These are phyloP conservation scores for Cetradonia linearis DNA, from an alignment of 495 filamentous ascomycete genomes.

Conservation along the genomic window DNA sequence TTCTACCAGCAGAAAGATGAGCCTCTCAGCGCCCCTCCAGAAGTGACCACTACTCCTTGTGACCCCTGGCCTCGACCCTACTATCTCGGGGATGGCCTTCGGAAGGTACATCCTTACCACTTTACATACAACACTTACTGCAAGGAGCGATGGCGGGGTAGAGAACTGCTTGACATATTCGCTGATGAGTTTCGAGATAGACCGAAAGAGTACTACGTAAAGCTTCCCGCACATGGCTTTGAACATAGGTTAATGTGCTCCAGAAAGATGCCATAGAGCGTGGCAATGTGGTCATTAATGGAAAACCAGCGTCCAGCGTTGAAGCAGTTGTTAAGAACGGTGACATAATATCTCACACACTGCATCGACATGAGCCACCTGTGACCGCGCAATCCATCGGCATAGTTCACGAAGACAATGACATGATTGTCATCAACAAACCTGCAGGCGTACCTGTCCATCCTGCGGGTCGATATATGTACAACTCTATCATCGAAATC, in stretches of 20 bases:
- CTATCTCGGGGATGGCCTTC: conserved; percentile 66
- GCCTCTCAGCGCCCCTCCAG: conserved; percentile 33
- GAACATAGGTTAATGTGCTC: conserved; percentile 14
- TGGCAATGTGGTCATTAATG: conserved; percentile 65
- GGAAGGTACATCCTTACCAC: conserved; percentile 78
- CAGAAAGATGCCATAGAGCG: conserved; percentile 68
- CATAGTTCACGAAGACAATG: conserved; percentile 80
- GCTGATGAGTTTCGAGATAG: conserved; percentile 78
- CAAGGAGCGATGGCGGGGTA: conserved; percentile 79
- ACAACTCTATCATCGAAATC: conserved; percentile 88
- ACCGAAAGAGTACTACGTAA: conserved; percentile 74
- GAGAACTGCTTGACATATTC: conserved; percentile 69
- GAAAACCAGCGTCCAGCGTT: conserved; percentile 45
- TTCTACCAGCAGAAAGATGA: conserved; percentile 13
- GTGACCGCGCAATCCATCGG: conserved; percentile 69
- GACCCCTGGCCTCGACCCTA: conserved; percentile 57
- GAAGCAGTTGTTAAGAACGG: conserved; percentile 61
- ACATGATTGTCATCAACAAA: conserved; percentile 92
- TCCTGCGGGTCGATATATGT: conserved; percentile 87
- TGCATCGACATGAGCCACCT: conserved; percentile 93
- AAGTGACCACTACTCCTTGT: conserved; percentile 49
- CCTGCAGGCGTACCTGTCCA: conserved; percentile 91
- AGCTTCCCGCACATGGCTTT: conserved; percentile 15
- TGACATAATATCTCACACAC: conserved; percentile 81
- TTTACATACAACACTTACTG: conserved; percentile 91